A percentile compares a stretch with the other conserved stretches of the same genome.
phyloP scores from a whole-genome alignment of 208 protist genomes.

The Wallacemonas sp. region DNA sequence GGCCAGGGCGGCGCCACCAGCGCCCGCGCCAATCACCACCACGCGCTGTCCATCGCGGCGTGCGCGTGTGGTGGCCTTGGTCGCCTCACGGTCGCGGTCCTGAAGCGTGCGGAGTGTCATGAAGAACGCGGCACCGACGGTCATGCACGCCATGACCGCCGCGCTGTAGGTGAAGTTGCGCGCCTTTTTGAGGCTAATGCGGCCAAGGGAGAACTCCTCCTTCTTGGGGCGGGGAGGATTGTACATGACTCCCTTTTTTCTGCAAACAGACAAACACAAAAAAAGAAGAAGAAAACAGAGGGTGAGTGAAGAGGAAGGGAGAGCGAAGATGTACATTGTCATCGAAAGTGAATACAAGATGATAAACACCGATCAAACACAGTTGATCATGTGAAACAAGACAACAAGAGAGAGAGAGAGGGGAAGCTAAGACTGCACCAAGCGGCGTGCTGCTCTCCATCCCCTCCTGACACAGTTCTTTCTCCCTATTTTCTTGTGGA shows the following conservation, averaged over 20 bases:
- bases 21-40: conserved; percentile 74
- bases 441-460: too few relatives aligned
- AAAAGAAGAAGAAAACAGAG: conserved; percentile 11
- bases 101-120: conserved; percentile 50
- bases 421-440: too few relatives aligned
- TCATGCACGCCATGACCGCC: conserved; percentile 29
- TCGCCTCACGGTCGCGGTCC: conserved; percentile 33
- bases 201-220: conserved; percentile 28
- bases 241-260: too few relatives aligned
- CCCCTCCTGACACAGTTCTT: too few relatives aligned
- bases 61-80: conserved; percentile 26
- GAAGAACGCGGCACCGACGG: conserved; percentile 22
- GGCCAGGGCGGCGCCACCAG: conserved; percentile 64
- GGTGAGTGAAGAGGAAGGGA: background rate
- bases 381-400: too few relatives aligned
- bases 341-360: too few relatives aligned
- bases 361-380: too few relatives aligned
- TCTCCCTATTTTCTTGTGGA: too few relatives aligned
- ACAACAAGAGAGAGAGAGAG: too few relatives aligned
- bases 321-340: background rate
- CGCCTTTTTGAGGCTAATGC: conserved; percentile 40
- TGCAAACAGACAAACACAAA: background rate
- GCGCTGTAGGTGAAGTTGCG: conserved; percentile 56
- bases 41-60: conserved; percentile 48
- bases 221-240: conserved; percentile 44